Conservation (phyloP, 2,329 filamentous ascomycete species). For the Pseudomassariella vexata region DNA sequence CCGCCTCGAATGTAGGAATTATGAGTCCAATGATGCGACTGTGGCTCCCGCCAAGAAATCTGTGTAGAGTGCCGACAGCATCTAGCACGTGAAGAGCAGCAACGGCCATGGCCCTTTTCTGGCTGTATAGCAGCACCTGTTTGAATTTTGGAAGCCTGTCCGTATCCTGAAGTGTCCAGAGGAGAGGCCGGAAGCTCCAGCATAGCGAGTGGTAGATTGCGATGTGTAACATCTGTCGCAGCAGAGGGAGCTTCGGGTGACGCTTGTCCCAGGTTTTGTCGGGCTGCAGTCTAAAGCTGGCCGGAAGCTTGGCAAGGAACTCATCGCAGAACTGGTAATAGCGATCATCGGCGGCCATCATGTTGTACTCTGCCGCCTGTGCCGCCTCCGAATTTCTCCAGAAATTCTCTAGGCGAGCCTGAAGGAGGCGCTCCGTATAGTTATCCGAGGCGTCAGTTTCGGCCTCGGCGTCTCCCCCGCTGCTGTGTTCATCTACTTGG, state of each 20-base stretch:
- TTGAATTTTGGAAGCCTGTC: conserved; percentile 9
- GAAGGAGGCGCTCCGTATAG: conserved; percentile 10
- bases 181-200: conserved; percentile 11
- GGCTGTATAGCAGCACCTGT: conserved; percentile 5
- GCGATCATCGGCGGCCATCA: conserved; percentile 4
- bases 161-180: background rate
- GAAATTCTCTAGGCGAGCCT: conserved; percentile 8
- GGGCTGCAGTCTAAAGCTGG: conserved; percentile 8
- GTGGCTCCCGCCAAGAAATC: conserved; percentile 8
- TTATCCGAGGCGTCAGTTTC: conserved; percentile 4
- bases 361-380: conserved; percentile 5
- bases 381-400: conserved; percentile 4
- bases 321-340: conserved; percentile 11
- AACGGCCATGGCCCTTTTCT: conserved; percentile 7
- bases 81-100: conserved; percentile 10
- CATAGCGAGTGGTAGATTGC: conserved; percentile 13
- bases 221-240: conserved; percentile 11
- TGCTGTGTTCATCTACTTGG: background rate
- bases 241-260: conserved; percentile 8
- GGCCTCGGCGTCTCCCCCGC: background rate
- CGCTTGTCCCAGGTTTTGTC: conserved; percentile 8
- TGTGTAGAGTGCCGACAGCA: conserved; percentile 5
- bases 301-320: conserved; percentile 8
- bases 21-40: conserved; percentile 9
- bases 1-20: conserved; percentile 11